Base-by-base conservation (phyloP, 1,139 yeast genomes). In the Magnusiomyces tetraspermus region DNA sequence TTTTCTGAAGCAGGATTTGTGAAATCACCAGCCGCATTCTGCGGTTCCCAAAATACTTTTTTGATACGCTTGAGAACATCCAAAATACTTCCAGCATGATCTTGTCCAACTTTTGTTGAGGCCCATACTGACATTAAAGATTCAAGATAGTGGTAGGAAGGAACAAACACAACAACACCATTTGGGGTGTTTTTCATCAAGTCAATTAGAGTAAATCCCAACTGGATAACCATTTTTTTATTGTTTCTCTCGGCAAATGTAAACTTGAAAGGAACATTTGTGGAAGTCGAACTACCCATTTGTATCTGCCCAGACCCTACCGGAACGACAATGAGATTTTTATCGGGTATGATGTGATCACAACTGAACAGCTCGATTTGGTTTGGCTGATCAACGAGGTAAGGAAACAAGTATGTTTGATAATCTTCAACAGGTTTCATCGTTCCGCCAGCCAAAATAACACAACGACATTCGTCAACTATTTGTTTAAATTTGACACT, bases 361-460 rank as follows among this genome's bases (percentile, higher is more conserved):
- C 96, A 90, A 3, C 82, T 75, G 62, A 87, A 86, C 36, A 71
- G 74, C 24, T 73, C 71, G 8, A 87, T 74, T 49, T 75, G 62
- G 0, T 67, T 61, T 8, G 40, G n/a, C 8, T 17, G 24, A 0
- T 64, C 55, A 3, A 53, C 54, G 10, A 83, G 55, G 48, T 77
- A 76, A 0, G 96, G 96, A 51, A 89, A 80, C 41, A 90, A 69
- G 57, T 76, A 78, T 30, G 79, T 74, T 10, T 76, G 68, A 62
- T 83, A 85, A 59, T 90, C 97, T 17, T 74, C 66, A 54, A 83
- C 74, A 0, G 98, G 98, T 63, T 88, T 95, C 97, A 90, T 89
- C 0, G 98, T 90, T 19, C 98, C 98, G 38, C 98, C 98, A 11
- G 96, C 95, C 4, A 90, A 67, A 2, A 90, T 72, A 0, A 90